Evolutionary conservation across 179 eudicot genomes (phyloP).

Genomic region (Beta macrorhiza): DNA sequence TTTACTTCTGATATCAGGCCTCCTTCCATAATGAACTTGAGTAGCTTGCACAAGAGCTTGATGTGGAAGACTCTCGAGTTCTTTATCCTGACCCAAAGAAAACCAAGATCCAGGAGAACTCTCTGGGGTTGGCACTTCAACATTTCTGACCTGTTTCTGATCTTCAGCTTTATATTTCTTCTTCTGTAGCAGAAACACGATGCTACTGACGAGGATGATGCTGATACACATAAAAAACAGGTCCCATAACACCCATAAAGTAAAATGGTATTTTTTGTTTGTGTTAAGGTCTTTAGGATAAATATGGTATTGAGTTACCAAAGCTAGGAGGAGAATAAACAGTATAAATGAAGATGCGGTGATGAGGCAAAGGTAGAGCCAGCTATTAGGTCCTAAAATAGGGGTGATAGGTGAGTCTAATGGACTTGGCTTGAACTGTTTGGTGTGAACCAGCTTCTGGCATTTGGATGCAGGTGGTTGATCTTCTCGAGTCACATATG

Average conservation of each 20-base stretch:
- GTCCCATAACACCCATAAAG: conserved; percentile 39
- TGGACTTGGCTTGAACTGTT: conserved; percentile 45
- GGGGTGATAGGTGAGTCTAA: conserved; percentile 41
- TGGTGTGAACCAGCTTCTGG: conserved; percentile 33
- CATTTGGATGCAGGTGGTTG: conserved; percentile 26
- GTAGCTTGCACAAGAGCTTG: conserved; percentile 51
- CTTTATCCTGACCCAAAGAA: conserved; percentile 35
- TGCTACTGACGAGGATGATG: conserved; percentile 43
- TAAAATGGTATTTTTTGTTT: conserved; percentile 31
- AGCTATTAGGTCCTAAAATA: conserved; percentile 47
- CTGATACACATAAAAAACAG: conserved; percentile 53
- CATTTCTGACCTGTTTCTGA: conserved; percentile 36
- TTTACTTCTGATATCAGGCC: conserved; percentile 64
- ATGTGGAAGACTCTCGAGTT: conserved; percentile 66
- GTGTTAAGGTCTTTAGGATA: conserved; percentile 66
- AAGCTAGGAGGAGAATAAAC: conserved; percentile 54
- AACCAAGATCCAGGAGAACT: conserved; percentile 52
- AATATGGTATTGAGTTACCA: conserved; percentile 60
- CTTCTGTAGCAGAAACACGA: conserved; percentile 61
- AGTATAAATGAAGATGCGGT: conserved; percentile 61
- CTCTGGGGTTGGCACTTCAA: conserved; percentile 46
- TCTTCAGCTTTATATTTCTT: conserved; percentile 24
- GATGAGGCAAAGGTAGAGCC: conserved; percentile 73
- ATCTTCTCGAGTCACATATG: conserved; percentile 38
- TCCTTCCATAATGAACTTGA: conserved; percentile 57